These are phyloP conservation scores for Fusarium irregulare DNA, from an alignment of 2,329 filamentous ascomycete species.

Conservation along the genomic window DNA sequence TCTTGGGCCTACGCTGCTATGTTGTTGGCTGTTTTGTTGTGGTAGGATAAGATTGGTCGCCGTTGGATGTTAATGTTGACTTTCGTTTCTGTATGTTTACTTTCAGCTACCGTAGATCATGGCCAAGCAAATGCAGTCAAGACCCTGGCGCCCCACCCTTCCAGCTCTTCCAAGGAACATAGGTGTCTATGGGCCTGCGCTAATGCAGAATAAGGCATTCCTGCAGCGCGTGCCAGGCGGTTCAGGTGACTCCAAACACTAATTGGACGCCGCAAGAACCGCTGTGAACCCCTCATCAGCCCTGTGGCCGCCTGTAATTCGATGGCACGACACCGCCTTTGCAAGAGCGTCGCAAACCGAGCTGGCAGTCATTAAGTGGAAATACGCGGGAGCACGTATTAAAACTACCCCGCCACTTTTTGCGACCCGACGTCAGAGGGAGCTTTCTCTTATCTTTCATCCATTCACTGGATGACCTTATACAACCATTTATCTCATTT, in stretches of 20 bases:
- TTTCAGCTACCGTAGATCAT: slow-evolving; percentile 32
- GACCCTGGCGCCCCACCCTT: slow-evolving; percentile 19
- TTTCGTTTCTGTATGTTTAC: slow-evolving; percentile 35
- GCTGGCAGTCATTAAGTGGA: slow-evolving; percentile 4
- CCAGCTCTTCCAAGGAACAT: background rate
- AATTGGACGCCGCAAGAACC: slow-evolving; percentile 37
- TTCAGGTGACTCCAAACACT: slow-evolving; percentile 11
- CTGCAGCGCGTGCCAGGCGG: slow-evolving; percentile 29
- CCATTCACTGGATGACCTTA: slow-evolving; percentile 32
- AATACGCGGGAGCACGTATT: background rate
- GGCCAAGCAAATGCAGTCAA: slow-evolving; percentile 1
- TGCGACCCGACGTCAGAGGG: slow-evolving; percentile 40
- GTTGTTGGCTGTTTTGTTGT: slow-evolving; percentile 20
- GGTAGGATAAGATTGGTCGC: slow-evolving; percentile 22
- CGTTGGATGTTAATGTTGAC: slow-evolving; percentile 34
- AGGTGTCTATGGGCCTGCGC: background rate
- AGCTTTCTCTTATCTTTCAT: slow-evolving; percentile 33
- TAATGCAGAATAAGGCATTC: slow-evolving; percentile 47
- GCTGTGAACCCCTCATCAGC: slow-evolving; percentile 41
- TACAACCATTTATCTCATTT: slow-evolving; percentile 24
- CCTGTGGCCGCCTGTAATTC: slow-evolving; percentile 42
- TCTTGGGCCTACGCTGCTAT: background rate
- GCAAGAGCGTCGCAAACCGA: slow-evolving; percentile 18
- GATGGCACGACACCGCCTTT: slow-evolving; percentile 44
- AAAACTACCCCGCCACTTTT: slow-evolving; percentile 45